Conservation (phyloP, 2,329 filamentous ascomycete genomes). For the Sporothrix dimorphospora region DNA sequence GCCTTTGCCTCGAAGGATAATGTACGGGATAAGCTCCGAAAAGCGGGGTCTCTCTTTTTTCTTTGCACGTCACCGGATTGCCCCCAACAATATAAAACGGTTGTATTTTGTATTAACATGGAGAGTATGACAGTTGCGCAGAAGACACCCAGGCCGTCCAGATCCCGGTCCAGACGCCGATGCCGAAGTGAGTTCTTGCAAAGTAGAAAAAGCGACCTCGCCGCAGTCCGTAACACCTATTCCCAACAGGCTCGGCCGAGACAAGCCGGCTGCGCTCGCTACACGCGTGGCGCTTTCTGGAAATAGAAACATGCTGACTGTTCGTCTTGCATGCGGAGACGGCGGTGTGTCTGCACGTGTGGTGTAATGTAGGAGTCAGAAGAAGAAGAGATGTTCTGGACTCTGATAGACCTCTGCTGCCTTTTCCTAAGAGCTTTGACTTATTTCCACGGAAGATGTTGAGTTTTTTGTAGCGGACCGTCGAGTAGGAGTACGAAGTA, state of each 20-base stretch:
- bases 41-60: neutral
- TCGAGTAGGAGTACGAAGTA: neutral
- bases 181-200: neutral
- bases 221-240: neutral
- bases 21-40: neutral
- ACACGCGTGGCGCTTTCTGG: neutral
- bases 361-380: neutral
- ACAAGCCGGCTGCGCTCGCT: neutral
- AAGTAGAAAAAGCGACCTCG: neutral
- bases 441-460: neutral
- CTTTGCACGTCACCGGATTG: neutral
- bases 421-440: neutral
- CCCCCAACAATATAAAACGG: neutral
- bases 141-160: neutral
- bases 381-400: neutral
- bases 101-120: neutral
- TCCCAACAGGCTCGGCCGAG: neutral
- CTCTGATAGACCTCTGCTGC: neutral
- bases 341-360: neutral
- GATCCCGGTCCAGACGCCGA: conserved; percentile 16
- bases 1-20: neutral
- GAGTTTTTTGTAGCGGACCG: neutral
- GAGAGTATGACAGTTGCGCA: neutral
- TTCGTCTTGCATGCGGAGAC: neutral
- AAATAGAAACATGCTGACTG: neutral